Conservation (phyloP, 768 basidiomycete genomes). For the Rhodotorula babjevae region DNA sequence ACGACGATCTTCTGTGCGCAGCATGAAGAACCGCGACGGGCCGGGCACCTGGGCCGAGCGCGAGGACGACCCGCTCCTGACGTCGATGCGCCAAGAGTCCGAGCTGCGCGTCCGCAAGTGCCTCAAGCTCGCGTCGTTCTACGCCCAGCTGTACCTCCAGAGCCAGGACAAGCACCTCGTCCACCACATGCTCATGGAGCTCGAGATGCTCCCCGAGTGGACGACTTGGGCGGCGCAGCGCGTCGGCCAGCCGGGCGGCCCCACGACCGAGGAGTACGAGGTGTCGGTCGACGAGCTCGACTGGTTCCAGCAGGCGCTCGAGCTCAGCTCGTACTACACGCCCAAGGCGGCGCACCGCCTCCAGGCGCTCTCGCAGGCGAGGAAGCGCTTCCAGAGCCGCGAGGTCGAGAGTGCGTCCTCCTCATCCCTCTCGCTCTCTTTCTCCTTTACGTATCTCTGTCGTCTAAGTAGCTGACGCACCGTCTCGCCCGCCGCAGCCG, state of each 20-base stretch:
- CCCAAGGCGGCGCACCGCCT: conserved; percentile 23
- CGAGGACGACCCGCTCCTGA: conserved; percentile 8
- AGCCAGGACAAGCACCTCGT: conserved; percentile 35
- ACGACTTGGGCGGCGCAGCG: conserved; percentile 11
- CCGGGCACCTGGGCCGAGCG: conserved; percentile 8
- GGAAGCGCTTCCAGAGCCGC: conserved; percentile 1
- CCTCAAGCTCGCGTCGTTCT: conserved; percentile 31
- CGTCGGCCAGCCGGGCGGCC: conserved; percentile 10
- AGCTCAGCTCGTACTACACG: conserved; percentile 30
- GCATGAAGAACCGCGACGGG: conserved; percentile 6
- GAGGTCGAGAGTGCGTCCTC: background rate
- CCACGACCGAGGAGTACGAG: conserved; percentile 21
- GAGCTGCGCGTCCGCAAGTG: conserved; percentile 33
- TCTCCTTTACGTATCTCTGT: background rate
- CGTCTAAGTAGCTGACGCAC: no score
- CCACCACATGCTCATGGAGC: conserved; percentile 35
- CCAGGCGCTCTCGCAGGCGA: background rate
- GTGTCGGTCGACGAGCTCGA: conserved; percentile 23
- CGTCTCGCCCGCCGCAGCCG: background rate
- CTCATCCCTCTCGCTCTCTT: background rate
- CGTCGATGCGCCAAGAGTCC: conserved; percentile 17
- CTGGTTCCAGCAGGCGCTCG: conserved; percentile 36
- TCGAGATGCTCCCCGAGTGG: conserved; percentile 33
- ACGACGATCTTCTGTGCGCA: background rate
- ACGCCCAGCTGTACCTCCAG: conserved; percentile 35